Evolutionary conservation across 345 rosid species (phyloP).

Genomic region (Excoecaria agallocha): DNA sequence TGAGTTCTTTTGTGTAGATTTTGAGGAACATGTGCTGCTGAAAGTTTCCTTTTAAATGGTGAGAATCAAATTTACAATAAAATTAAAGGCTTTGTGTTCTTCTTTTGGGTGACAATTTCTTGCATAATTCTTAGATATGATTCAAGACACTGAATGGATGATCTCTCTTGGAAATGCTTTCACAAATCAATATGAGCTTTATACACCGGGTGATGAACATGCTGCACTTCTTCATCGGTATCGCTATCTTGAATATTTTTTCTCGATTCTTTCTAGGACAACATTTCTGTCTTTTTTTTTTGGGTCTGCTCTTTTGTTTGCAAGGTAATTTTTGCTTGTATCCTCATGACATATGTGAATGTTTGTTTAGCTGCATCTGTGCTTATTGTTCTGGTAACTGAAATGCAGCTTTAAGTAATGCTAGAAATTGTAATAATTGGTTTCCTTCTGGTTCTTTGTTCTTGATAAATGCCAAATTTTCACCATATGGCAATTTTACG

Average conservation of each 20-base stretch:
- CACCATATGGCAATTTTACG: neutral
- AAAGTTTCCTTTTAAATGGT: neutral
- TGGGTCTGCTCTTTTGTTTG: neutral
- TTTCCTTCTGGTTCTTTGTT: neutral
- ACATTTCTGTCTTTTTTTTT: neutral
- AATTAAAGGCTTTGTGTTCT: neutral
- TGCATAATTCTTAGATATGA: slow-evolving; percentile 92
- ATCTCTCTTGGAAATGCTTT: slow-evolving; percentile 88
- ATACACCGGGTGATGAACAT: slow-evolving; percentile 76
- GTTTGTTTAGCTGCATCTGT: neutral
- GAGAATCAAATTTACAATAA: neutral
- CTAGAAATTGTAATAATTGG: neutral
- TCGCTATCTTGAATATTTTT: slow-evolving; percentile 15
- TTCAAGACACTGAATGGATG: slow-evolving; percentile 79
- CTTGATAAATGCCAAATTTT: neutral
- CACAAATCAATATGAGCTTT: slow-evolving; percentile 72
- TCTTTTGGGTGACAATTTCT: slow-evolving; percentile 61
- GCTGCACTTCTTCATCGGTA: slow-evolving; percentile 91
- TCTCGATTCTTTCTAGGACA: slow-evolving; percentile 9
- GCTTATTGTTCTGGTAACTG: neutral
- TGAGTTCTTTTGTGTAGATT: neutral
- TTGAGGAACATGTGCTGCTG: neutral
- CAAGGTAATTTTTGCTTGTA: neutral
- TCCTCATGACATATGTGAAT: neutral
- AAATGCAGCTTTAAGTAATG: neutral